Percentiles rank a stretch among this genome's conserved stretches.
phyloP scores from a whole-genome alignment of 352 stramenopile species.

The Pythium apleroticum region DNA sequence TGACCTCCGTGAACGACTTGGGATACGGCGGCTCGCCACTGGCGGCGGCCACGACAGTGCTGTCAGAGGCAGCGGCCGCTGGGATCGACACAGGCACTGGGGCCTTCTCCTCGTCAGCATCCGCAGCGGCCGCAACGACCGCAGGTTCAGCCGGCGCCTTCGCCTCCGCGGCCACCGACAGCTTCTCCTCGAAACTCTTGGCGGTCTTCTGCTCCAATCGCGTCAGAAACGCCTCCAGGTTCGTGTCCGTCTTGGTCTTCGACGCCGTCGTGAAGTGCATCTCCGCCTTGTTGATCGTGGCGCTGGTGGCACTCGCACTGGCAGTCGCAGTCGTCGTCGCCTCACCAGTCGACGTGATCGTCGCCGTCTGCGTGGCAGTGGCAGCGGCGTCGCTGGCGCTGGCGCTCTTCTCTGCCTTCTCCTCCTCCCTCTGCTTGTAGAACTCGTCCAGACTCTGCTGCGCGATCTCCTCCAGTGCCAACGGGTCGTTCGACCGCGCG shows the following conservation, averaged over 20 bases:
- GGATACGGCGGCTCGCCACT: conserved; percentile 48
- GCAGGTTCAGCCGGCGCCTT: background rate
- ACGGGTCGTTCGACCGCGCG: conserved; percentile 15
- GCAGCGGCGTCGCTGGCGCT: background rate
- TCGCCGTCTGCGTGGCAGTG: background rate
- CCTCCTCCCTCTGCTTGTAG: conserved; percentile 14
- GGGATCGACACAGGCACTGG: background rate
- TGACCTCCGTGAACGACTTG: conserved; percentile 71
- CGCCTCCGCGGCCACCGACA: background rate
- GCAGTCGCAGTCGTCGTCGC: background rate
- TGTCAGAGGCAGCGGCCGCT: background rate
- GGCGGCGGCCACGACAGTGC: conserved; percentile 1
- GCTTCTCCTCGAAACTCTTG: conserved; percentile 11
- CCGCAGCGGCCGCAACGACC: conserved; percentile 18
- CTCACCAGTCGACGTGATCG: background rate
- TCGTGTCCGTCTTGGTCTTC: conserved; percentile 18
- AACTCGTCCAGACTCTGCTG: conserved; percentile 21
- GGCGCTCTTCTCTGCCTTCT: background rate
- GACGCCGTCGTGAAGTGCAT: conserved; percentile 16
- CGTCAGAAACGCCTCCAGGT: conserved; percentile 24
- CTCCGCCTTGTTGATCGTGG: conserved; percentile 12
- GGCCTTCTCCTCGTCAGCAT: conserved; percentile 18
- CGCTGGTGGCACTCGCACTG: background rate
- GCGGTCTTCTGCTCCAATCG: conserved; percentile 26
- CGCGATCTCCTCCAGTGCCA: conserved; percentile 27